Conservation (phyloP, 306 rosid genomes). For the Delonix regia region DNA sequence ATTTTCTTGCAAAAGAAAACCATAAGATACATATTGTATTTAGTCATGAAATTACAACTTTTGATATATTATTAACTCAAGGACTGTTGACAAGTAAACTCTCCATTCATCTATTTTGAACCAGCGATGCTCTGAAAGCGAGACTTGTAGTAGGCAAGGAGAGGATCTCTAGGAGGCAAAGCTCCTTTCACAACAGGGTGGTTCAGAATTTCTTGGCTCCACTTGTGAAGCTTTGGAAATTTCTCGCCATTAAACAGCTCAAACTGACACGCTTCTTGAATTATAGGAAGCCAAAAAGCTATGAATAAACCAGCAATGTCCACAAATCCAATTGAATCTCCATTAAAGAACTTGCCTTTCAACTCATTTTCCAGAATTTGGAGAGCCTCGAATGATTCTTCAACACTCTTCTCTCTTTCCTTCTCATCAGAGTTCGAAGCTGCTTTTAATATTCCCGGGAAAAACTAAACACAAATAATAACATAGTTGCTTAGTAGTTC, state of each 20-base stretch:
- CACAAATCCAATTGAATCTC: slow-evolving; percentile 39
- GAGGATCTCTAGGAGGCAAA: slow-evolving; percentile 40
- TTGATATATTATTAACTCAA: too few species aligned
- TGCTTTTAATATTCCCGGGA: slow-evolving; percentile 24
- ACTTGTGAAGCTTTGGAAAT: slow-evolving; percentile 49
- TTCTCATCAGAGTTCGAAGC: slow-evolving; percentile 18
- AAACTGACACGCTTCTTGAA: slow-evolving; percentile 50
- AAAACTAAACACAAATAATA: neutral
- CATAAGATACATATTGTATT: neutral
- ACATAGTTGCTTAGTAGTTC: neutral
- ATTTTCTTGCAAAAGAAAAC: neutral
- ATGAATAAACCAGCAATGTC: slow-evolving; percentile 53
- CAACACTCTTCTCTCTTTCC: slow-evolving; percentile 41
- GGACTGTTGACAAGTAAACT: neutral
- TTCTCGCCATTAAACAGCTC: slow-evolving; percentile 40
- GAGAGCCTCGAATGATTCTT: slow-evolving; percentile 40
- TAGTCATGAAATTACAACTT: too few species aligned
- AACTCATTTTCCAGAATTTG: slow-evolving; percentile 51
- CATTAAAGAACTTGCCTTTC: slow-evolving; percentile 46
- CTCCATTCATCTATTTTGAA: slow-evolving; percentile 22
- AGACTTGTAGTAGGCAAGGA: slow-evolving; percentile 33
- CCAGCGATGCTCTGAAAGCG: slow-evolving; percentile 1
- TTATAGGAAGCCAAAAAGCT: slow-evolving; percentile 50
- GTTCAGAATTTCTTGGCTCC: slow-evolving; percentile 50
- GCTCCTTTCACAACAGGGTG: slow-evolving; percentile 42